Percentiles rank a stretch among this genome's conserved stretches.
These are phyloP conservation scores for Beauveria medogensis DNA, from an alignment of 2,329 filamentous ascomycete genomes.

Conservation along the genomic window DNA sequence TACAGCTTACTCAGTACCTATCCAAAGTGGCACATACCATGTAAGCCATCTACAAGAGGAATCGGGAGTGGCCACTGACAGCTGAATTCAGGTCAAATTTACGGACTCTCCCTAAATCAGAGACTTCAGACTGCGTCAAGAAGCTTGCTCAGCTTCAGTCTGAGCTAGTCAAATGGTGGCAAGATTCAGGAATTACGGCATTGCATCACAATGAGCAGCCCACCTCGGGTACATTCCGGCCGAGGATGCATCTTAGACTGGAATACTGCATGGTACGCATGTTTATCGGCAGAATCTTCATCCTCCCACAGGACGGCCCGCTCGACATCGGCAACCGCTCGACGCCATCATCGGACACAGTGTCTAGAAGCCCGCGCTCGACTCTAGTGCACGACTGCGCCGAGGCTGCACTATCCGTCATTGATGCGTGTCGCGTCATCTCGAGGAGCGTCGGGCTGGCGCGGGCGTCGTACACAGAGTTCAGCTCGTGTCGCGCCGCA, in stretches of 20 bases:
- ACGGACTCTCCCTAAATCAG: slow-evolving; percentile 24
- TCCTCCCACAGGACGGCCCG: slow-evolving; percentile 30
- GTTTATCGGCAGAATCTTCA: slow-evolving; percentile 46
- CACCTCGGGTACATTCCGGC: slow-evolving; percentile 33
- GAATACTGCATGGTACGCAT: slow-evolving; percentile 46
- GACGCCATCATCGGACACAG: slow-evolving; percentile 20
- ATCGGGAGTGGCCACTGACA: slow-evolving; percentile 8
- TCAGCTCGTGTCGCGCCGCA: slow-evolving; percentile 46
- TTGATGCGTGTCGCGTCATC: slow-evolving; percentile 41
- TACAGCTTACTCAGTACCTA: slow-evolving; percentile 28
- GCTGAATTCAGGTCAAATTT: slow-evolving; percentile 22
- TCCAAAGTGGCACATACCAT: slow-evolving; percentile 31
- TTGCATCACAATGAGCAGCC: slow-evolving; percentile 28
- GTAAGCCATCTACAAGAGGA: slow-evolving; percentile 17
- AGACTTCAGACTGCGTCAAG: slow-evolving; percentile 24
- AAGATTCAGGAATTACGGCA: slow-evolving; percentile 24
- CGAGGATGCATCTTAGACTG: slow-evolving; percentile 42
- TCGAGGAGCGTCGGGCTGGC: slow-evolving; percentile 44
- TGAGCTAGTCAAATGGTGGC: slow-evolving; percentile 31
- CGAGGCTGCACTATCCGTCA: slow-evolving; percentile 41
- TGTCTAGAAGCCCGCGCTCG: slow-evolving; percentile 21
- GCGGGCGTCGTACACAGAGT: slow-evolving; percentile 47
- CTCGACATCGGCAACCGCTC: slow-evolving; percentile 24
- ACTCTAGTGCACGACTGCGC: slow-evolving; percentile 43
- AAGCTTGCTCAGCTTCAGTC: slow-evolving; percentile 28